A percentile compares a stretch with the other conserved stretches of the same genome.
Evolutionary conservation across 2,329 filamentous ascomycete genomes (phyloP).

Genomic region (Dendryphion nanum): DNA sequence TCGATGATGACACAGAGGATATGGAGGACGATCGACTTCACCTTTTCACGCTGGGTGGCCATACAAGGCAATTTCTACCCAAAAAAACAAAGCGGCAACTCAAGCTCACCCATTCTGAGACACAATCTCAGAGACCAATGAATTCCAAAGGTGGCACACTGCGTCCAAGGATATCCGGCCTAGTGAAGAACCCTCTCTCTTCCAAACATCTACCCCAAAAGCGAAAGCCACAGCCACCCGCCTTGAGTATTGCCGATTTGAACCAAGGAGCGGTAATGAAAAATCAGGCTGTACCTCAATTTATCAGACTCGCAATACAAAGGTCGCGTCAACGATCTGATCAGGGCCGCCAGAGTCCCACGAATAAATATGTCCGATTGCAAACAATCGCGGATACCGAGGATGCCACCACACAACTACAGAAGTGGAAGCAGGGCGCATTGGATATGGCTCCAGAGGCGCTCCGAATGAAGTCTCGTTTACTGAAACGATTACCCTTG

Average conservation of each 20-base stretch:
- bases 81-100: conserved; percentile 35
- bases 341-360: conserved; percentile 52
- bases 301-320: conserved; percentile 56
- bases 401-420: conserved; percentile 52
- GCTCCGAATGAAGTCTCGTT: neutral
- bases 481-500: conserved; percentile 13
- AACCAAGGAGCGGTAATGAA: conserved; percentile 29
- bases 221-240: conserved; percentile 6
- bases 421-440: conserved; percentile 51
- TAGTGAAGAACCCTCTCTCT: neutral
- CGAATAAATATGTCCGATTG: conserved; percentile 52
- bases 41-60: conserved; percentile 22
- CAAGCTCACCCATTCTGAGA: conserved; percentile 38
- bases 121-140: conserved; percentile 12
- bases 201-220: conserved; percentile 5
- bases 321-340: conserved; percentile 49
- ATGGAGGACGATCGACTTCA: conserved; percentile 50
- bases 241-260: conserved; percentile 54
- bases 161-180: neutral
- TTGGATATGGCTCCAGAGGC: conserved; percentile 15
- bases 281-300: conserved; percentile 46
- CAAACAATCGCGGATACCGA: conserved; percentile 54
- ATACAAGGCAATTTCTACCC: conserved; percentile 3
- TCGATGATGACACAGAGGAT: conserved; percentile 29
- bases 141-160: neutral